Conservation (phyloP, 208 protist species). For the Trichomonas tenax region DNA sequence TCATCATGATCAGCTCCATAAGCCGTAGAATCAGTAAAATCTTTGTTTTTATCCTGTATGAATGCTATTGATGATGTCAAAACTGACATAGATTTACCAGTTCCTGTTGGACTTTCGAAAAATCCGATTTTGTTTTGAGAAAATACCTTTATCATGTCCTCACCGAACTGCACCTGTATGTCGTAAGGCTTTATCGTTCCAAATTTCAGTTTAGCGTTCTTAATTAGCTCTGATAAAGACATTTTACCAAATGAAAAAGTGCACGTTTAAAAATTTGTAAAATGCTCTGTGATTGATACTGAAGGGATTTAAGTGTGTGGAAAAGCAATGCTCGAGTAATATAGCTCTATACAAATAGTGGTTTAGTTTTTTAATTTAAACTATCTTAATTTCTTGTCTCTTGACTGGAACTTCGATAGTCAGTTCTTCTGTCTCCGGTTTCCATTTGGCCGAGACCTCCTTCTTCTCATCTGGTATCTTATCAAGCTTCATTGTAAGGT, state of each 20-base stretch:
- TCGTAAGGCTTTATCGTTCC: background rate
- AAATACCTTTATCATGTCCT: background rate
- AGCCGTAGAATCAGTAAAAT: background rate
- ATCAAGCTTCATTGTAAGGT: conserved; percentile 6
- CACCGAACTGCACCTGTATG: background rate
- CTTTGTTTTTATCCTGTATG: background rate
- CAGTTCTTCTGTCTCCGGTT: background rate
- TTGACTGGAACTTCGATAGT: background rate
- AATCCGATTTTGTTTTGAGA: background rate
- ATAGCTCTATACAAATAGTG: too few relatives aligned
- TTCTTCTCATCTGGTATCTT: background rate
- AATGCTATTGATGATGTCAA: background rate
- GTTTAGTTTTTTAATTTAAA: background rate
- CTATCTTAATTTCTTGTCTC: background rate
- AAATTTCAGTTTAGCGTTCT: background rate
- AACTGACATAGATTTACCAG: background rate
- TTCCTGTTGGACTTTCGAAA: conserved; percentile 19
- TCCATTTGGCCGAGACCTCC: background rate
- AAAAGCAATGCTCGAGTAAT: too few relatives aligned
- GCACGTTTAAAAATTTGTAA: too few relatives aligned
- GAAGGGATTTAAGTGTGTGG: too few relatives aligned
- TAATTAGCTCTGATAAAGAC: background rate
- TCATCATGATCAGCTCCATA: background rate
- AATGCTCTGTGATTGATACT: too few relatives aligned
- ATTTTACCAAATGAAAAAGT: background rate